Percentiles rank a stretch among this genome's conserved stretches.
phyloP scores from a whole-genome alignment of 148 eudicot genomes.

The Amaranthus palmeri region DNA sequence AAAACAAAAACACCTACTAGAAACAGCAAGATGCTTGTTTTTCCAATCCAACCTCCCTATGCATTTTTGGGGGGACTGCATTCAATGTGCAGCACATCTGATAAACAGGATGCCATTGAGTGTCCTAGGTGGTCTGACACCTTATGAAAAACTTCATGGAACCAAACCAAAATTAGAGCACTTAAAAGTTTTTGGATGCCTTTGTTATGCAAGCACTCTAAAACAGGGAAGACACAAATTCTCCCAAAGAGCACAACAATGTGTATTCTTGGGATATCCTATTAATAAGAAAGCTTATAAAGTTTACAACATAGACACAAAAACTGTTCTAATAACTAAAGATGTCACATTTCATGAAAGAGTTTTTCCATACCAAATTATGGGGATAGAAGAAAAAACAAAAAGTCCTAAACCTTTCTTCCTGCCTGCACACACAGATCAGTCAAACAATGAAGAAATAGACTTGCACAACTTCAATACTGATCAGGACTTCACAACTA shows the following conservation, averaged over 20 bases:
- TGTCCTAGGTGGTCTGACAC: background rate
- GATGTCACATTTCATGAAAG: background rate
- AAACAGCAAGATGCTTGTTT: too few relatives aligned
- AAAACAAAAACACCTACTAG: background rate
- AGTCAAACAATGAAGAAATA: too few relatives aligned
- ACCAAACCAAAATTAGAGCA: background rate
- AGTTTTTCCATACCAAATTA: background rate
- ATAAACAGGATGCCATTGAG: background rate
- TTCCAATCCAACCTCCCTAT: too few relatives aligned
- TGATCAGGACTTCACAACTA: too few relatives aligned
- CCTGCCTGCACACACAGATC: background rate
- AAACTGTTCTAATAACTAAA: background rate
- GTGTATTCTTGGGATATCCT: slow-evolving; percentile 1
- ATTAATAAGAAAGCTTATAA: background rate
- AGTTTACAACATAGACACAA: background rate
- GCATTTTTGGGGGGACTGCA: too few relatives aligned
- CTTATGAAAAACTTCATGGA: background rate
- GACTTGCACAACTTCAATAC: too few relatives aligned
- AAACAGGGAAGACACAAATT: background rate
- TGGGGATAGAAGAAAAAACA: too few relatives aligned
- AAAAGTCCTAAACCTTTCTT: background rate
- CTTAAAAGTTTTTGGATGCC: background rate
- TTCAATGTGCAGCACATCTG: background rate
- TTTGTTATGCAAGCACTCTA: background rate
- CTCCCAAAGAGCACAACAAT: background rate